Conservation (phyloP, 192 early-diverging fungal genomes). For the Lobosporangium transversale region DNA sequence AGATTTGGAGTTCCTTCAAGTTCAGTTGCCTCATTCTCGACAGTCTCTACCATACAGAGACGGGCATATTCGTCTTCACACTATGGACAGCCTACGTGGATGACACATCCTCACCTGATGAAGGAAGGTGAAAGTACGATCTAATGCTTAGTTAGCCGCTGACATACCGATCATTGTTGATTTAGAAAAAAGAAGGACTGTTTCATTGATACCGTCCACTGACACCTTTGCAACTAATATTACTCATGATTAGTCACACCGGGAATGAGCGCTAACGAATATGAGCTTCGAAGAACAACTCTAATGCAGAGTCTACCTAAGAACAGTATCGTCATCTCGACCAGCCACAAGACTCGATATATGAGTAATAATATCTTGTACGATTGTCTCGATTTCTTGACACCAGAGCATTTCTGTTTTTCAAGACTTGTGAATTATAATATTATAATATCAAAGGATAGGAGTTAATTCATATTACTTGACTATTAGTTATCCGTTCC, state of each 20-base stretch:
- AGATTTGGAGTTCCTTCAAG: too few relatives aligned
- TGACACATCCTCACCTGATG: constrained; percentile 88
- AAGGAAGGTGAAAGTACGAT: constrained; percentile 71
- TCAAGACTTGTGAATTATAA: neutral
- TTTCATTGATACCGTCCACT: too few relatives aligned
- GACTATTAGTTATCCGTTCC: constrained; percentile 85
- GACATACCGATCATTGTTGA: too few relatives aligned
- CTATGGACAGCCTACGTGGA: constrained; percentile 83
- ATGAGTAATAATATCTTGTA: constrained; percentile 91
- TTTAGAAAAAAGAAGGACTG: too few relatives aligned
- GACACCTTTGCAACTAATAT: too few relatives aligned
- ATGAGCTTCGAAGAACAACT: constrained; percentile 72
- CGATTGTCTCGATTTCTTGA: too few relatives aligned
- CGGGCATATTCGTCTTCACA: constrained; percentile 3
- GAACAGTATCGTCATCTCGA: constrained; percentile 72
- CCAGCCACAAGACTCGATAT: constrained; percentile 83
- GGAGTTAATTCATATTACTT: too few relatives aligned
- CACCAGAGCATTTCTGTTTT: neutral
- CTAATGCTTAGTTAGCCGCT: too few relatives aligned
- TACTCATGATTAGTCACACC: constrained; percentile 83
- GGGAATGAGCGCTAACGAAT: constrained; percentile 81
- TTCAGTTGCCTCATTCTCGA: constrained; percentile 7
- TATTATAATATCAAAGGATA: too few relatives aligned
- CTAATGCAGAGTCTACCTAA: constrained; percentile 73
- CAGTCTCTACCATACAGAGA: neutral